Evolutionary conservation across 2,329 filamentous ascomycete genomes (phyloP).

Genomic region (Epichloe sibirici): DNA sequence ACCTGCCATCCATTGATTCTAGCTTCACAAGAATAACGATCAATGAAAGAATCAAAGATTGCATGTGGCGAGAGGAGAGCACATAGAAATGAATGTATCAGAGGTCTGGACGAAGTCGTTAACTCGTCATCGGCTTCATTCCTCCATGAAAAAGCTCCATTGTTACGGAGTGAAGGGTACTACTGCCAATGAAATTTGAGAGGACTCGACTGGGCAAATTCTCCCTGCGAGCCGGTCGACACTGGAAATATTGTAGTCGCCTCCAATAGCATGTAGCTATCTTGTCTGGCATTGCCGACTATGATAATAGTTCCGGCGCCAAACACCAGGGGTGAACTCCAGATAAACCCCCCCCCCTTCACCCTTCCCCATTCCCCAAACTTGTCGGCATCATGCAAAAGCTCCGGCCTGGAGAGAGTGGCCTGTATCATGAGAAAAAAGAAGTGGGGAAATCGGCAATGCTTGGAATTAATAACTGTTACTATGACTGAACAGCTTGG

Average conservation of each 20-base stretch:
- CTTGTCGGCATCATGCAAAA: background rate
- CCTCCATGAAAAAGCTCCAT: background rate
- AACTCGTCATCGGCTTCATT: background rate
- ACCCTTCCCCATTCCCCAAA: background rate
- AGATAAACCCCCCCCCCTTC: background rate
- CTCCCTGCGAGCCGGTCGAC: background rate
- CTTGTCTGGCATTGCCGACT: background rate
- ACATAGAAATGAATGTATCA: background rate
- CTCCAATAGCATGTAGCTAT: background rate
- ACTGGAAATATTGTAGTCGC: background rate
- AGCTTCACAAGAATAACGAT: background rate
- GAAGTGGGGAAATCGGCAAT: background rate
- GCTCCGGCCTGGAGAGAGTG: background rate
- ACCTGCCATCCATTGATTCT: background rate
- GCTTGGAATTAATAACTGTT: background rate
- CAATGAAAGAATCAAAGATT: background rate
- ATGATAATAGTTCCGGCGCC: background rate
- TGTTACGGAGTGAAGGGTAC: no score
- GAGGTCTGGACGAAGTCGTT: background rate
- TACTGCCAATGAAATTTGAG: no score
- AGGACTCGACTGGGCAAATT: background rate
- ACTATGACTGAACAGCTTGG: no score
- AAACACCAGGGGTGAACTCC: background rate
- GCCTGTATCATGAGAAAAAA: background rate
- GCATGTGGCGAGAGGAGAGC: background rate